Conservation (phyloP, 768 basidiomycete species). For the Lentinula guzmanii region DNA sequence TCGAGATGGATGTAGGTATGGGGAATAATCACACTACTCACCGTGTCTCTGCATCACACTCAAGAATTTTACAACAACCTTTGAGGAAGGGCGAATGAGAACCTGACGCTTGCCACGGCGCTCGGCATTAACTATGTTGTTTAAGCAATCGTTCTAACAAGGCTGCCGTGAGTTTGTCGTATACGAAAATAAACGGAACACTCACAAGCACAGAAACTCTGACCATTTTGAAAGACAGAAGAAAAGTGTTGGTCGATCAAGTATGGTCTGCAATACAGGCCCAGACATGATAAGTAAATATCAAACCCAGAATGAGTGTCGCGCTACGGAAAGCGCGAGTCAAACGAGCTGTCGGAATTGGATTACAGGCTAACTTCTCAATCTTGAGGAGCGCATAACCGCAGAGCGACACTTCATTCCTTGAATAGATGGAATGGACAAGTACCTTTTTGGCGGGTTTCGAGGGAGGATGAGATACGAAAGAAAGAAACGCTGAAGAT, state of each 20-base stretch:
- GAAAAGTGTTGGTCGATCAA: conserved; percentile 19
- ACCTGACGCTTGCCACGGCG: conserved; percentile 99
- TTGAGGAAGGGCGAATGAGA: conserved; percentile 93
- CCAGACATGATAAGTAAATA: neutral
- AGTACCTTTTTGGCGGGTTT: conserved; percentile 9
- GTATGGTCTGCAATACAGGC: conserved; percentile 18
- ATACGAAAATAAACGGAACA: neutral
- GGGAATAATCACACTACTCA: conserved; percentile 29
- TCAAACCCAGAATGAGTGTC: conserved; percentile 76
- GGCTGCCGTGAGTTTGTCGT: neutral
- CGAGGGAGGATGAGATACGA: neutral
- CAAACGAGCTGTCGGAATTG: conserved; percentile 39
- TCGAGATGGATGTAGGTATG: conserved; percentile 33
- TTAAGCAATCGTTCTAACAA: conserved; percentile 49
- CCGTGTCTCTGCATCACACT: conserved; percentile 99
- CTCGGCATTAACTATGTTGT: conserved; percentile 99
- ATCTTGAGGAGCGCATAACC: neutral
- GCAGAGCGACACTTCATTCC: neutral
- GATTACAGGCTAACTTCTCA: conserved; percentile 17
- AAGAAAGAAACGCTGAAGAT: neutral
- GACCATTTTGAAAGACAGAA: conserved; percentile 54
- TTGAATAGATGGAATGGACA: neutral
- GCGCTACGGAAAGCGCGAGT: conserved; percentile 77
- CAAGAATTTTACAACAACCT: conserved; percentile 97
- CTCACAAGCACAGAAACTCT: conserved; percentile 71